phyloP scores from a whole-genome alignment of 2,329 filamentous ascomycete species.

The Nemania bipapillata region DNA sequence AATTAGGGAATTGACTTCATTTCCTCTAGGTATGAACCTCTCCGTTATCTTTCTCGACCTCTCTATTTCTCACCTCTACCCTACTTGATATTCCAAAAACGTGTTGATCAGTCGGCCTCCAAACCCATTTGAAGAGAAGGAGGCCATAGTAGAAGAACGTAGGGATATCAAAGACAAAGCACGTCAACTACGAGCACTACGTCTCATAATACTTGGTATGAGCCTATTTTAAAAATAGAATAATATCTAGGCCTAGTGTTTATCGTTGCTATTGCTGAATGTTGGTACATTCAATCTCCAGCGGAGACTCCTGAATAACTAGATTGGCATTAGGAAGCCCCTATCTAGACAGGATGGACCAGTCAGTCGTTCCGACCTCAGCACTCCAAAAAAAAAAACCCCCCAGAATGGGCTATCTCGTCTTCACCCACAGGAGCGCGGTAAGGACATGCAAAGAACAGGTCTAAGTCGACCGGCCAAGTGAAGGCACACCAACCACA shows the following conservation, averaged over 20 bases:
- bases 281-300: neutral
- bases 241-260: neutral
- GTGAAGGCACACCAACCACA: conserved; percentile 3
- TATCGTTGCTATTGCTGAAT: neutral
- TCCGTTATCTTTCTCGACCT: no score
- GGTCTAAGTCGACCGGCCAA: neutral
- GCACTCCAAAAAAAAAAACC: neutral
- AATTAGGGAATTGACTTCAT: no score
- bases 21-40: no score
- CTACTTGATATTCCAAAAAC: no score
- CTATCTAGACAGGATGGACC: neutral
- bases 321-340: neutral
- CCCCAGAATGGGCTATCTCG: no score
- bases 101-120: no score
- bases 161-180: no score
- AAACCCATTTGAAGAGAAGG: no score
- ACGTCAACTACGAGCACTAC: neutral
- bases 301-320: neutral
- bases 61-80: no score
- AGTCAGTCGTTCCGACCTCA: neutral
- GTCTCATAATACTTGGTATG: neutral
- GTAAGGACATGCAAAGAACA: neutral
- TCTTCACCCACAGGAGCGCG: neutral
- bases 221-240: neutral
- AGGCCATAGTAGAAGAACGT: no score